Conservation (phyloP, 495 filamentous ascomycete species). For the Penicillium parvum region DNA sequence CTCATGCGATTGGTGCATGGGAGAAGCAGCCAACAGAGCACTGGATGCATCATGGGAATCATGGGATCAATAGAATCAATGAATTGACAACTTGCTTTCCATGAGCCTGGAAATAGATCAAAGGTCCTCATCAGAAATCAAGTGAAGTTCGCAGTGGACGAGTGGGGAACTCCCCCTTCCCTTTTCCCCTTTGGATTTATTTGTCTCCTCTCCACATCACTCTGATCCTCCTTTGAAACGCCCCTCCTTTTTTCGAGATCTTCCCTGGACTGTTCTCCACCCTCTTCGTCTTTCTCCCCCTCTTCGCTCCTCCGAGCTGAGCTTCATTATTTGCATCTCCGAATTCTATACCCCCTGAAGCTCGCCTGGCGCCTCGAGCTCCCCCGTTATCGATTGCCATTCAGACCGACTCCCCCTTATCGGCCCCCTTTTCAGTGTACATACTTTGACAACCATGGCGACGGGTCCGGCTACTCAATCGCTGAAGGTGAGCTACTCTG, state of each 20-base stretch:
- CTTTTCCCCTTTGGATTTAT: slow-evolving; percentile 5
- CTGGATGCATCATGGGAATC: too few relatives aligned
- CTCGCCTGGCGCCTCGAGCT: not conserved
- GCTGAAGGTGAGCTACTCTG: slow-evolving; percentile 56
- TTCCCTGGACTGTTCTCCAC: slow-evolving; percentile 17
- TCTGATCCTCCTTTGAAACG: slow-evolving; percentile 5
- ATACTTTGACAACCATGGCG: slow-evolving; percentile 48
- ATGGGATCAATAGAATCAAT: too few relatives aligned
- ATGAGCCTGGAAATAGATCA: too few relatives aligned
- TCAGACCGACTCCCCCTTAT: slow-evolving; percentile 8
- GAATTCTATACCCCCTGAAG: slow-evolving; percentile 8
- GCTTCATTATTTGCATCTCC: too few relatives aligned
- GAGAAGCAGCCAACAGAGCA: slow-evolving; percentile 1
- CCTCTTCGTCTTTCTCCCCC: slow-evolving; percentile 7
- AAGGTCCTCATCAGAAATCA: too few relatives aligned
- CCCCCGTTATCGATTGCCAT: slow-evolving; percentile 13
- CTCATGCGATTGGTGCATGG: slow-evolving; percentile 24
- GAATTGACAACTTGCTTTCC: too few relatives aligned
- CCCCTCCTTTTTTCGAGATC: slow-evolving; percentile 16
- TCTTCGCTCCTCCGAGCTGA: slow-evolving; percentile 5
- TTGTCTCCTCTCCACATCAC: slow-evolving; percentile 5
- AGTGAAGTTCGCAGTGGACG: too few relatives aligned
- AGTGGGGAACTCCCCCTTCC: slow-evolving; percentile 1
- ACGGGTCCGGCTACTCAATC: slow-evolving; percentile 67
- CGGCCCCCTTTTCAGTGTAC: slow-evolving; percentile 15